Conservation (phyloP, 768 basidiomycete species). For the Suillus subluteus region DNA sequence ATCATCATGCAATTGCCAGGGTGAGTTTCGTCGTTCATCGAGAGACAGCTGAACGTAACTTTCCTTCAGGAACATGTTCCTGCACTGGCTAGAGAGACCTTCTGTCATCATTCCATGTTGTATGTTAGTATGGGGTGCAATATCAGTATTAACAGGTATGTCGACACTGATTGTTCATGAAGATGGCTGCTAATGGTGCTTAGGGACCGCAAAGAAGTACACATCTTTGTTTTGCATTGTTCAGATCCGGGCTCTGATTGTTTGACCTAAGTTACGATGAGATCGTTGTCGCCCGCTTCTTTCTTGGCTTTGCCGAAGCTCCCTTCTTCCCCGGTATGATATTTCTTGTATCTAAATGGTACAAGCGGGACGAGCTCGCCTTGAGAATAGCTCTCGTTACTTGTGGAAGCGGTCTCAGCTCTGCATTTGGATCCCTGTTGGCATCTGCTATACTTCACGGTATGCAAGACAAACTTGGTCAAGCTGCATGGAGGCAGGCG, state of each 20-base stretch:
- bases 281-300: conserved; percentile 7
- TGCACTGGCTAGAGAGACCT: conserved; percentile 34
- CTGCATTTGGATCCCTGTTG: conserved; percentile 49
- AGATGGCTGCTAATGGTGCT: neutral
- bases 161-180: neutral
- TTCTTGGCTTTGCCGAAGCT: conserved; percentile 13
- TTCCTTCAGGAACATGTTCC: conserved; percentile 30
- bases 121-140: conserved; percentile 38
- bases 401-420: conserved; percentile 43
- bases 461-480: conserved; percentile 44
- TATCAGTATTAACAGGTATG: conserved; percentile 42
- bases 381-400: conserved; percentile 38
- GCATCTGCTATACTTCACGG: conserved; percentile 45
- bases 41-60: neutral
- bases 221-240: neutral
- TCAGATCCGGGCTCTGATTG: neutral
- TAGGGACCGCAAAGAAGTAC: conserved; percentile 11
- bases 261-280: neutral
- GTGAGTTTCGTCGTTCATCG: neutral
- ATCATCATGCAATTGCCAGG: conserved; percentile 30
- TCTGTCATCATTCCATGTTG: conserved; percentile 28
- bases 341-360: conserved; percentile 20
- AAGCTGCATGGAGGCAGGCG: conserved; percentile 43
- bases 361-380: conserved; percentile 42
- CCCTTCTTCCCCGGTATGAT: conserved; percentile 6